Percentiles rank a stretch among this genome's conserved stretches.
These are phyloP conservation scores for Nakataea oryzae DNA, from an alignment of 2,329 filamentous ascomycete species.

Conservation along the genomic window DNA sequence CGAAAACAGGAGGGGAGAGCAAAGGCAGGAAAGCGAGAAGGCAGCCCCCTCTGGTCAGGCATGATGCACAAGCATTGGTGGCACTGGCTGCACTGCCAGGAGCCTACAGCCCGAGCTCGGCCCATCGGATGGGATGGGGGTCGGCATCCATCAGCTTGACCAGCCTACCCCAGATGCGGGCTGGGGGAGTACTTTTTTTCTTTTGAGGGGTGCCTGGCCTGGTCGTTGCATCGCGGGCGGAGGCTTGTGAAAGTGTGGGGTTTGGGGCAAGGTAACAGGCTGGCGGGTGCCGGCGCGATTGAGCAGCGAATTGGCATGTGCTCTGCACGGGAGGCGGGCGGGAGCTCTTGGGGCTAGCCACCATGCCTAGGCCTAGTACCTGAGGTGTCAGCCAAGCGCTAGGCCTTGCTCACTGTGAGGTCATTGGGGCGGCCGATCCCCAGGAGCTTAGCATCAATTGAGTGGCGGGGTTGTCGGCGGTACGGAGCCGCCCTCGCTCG, in stretches of 20 bases:
- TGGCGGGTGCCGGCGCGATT: background rate
- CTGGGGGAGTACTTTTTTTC: too few relatives aligned
- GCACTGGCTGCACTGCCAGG: too few relatives aligned
- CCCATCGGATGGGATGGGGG: constrained; percentile 10
- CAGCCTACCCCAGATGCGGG: too few relatives aligned
- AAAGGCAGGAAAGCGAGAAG: background rate
- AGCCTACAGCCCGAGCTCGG: constrained; percentile 3
- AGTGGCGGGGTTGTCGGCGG: background rate
- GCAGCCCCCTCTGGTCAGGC: background rate
- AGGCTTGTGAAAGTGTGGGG: constrained; percentile 20
- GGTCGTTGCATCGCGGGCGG: constrained; percentile 1
- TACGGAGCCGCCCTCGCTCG: too few relatives aligned
- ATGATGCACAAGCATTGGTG: background rate
- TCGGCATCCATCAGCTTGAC: constrained; percentile 3
- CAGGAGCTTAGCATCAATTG: background rate
- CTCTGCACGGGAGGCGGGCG: background rate
- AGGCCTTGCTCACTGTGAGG: background rate
- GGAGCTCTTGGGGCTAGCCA: background rate
- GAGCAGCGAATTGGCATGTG: background rate
- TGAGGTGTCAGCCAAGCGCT: background rate
- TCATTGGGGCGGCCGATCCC: background rate
- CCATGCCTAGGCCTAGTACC: too few relatives aligned
- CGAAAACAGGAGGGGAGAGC: background rate
- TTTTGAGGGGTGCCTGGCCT: background rate
- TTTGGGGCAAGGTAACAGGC: constrained; percentile 4